Conservation (phyloP, 305 asterid genomes). For the Fraxinus latifolia region DNA sequence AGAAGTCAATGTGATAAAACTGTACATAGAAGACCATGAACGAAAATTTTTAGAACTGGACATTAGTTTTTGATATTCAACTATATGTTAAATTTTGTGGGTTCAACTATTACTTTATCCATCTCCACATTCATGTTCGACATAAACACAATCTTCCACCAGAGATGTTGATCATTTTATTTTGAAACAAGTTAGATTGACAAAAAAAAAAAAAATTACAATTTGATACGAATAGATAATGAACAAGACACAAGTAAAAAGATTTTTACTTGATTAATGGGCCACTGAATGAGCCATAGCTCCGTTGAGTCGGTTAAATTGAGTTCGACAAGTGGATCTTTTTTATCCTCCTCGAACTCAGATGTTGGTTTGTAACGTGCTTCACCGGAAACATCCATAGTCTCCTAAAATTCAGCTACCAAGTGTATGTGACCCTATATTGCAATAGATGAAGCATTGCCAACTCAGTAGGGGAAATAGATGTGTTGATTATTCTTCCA, state of each 20-base stretch:
- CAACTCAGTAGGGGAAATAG: background rate
- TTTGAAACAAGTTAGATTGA: background rate
- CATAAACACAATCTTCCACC: background rate
- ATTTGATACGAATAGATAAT: background rate
- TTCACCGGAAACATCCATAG: slow-evolving; percentile 24
- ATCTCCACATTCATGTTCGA: background rate
- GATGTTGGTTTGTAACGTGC: slow-evolving; percentile 36
- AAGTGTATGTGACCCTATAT: background rate
- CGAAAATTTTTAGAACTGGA: background rate
- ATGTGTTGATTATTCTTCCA: background rate
- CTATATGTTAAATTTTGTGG: background rate
- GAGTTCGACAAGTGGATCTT: slow-evolving; percentile 51
- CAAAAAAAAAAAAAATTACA: background rate
- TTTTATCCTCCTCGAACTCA: slow-evolving; percentile 51
- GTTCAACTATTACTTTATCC: background rate
- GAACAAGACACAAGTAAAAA: background rate
- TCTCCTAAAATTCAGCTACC: slow-evolving; percentile 16
- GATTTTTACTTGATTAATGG: slow-evolving; percentile 47
- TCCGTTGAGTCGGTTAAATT: slow-evolving; percentile 52
- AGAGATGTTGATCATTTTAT: background rate
- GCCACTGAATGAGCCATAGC: slow-evolving; percentile 83
- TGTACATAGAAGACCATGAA: background rate
- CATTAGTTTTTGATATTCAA: background rate
- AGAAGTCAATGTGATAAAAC: background rate
- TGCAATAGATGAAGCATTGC: background rate